These are phyloP conservation scores for Eucalyptus victrix DNA, from an alignment of 345 rosid species.

Conservation along the genomic window DNA sequence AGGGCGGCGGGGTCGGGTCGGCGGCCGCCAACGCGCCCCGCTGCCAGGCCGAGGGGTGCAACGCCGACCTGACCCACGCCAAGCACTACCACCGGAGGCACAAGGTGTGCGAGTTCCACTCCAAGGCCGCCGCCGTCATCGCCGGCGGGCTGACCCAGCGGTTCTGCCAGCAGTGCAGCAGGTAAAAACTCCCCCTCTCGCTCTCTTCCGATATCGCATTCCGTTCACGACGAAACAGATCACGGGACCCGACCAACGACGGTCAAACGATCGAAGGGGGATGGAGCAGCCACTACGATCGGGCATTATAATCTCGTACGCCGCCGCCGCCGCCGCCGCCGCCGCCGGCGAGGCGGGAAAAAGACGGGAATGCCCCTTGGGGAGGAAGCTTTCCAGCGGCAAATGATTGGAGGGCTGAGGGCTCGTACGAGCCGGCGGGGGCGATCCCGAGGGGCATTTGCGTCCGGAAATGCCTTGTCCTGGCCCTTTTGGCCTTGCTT, in stretches of 20 bases:
- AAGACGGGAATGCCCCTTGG: constrained; percentile 22
- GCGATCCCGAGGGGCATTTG: constrained; percentile 52
- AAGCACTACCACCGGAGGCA: constrained; percentile 98
- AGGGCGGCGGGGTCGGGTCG: background rate
- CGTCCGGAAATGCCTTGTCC: constrained; percentile 17
- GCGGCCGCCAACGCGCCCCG: constrained; percentile 40
- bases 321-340: background rate
- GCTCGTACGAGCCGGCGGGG: constrained; percentile 3
- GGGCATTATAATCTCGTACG: background rate
- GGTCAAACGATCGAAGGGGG: background rate
- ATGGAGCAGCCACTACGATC: background rate
- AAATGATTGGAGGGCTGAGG: constrained; percentile 19
- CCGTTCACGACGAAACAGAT: background rate
- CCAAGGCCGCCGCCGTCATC: constrained; percentile 82
- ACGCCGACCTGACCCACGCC: constrained; percentile 81
- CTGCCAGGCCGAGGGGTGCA: constrained; percentile 97
- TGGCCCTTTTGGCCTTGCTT: constrained; percentile 6
- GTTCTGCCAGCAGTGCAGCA: constrained; percentile 99
- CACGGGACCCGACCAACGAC: background rate
- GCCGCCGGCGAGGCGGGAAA: background rate
- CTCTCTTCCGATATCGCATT: background rate
- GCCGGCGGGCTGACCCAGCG: constrained; percentile 92
- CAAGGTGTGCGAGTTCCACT: constrained; percentile 96
- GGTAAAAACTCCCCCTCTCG: constrained; percentile 17
- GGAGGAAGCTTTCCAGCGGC: background rate